Evolutionary conservation across 179 eudicot genomes (phyloP), one percentile per base, ranked within the genome.

Genomic region (Gypsophila paniculata): DNA sequence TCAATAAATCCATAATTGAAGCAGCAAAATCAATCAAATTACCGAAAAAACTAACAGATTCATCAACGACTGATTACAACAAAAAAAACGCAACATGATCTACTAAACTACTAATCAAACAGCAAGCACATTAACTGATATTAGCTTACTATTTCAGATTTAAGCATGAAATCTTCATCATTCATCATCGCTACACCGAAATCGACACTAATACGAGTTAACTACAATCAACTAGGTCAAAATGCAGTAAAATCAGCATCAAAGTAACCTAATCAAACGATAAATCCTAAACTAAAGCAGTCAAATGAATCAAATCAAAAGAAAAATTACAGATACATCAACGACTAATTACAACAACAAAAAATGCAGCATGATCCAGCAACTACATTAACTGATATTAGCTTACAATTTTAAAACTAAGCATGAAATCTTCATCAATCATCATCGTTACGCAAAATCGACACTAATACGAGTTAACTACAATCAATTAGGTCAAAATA

Each of bases 151-250:
- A 26, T 8, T 34, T 18, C 12, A 39, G 9, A 64, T 51, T 51
- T 64, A 18, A 64, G 25, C 68, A 36, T 38, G 17, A 62, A 64
- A 39, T 64, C 51, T 18, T 29, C 34, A 29, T 1, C 34, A 29
- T 29, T 6, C 49, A n/a, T 62, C 18, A 36, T 15, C 46, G 9
- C 2, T 34, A 36, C 36, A 26, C 17, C 48, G 6, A 25, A 62
- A 32, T 15, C 11, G 19, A 7, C 8, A 62, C 6, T 14, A 32
- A 62, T 13, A 32, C 46, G 46, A 62, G 22, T 36, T 15, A 36
- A 38, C 49, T 18, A 38, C 68, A 64, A 64, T 39, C 68, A 64
- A 64, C 8, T 38, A 64, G 39, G 68, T 64, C 68, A 64, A 65
- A 46, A 21, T 62, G 48, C 13, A 34, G 67, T 48, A 21, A 62